phyloP scores from a whole-genome alignment of 345 rosid species.

The Eutrema japonicum region DNA sequence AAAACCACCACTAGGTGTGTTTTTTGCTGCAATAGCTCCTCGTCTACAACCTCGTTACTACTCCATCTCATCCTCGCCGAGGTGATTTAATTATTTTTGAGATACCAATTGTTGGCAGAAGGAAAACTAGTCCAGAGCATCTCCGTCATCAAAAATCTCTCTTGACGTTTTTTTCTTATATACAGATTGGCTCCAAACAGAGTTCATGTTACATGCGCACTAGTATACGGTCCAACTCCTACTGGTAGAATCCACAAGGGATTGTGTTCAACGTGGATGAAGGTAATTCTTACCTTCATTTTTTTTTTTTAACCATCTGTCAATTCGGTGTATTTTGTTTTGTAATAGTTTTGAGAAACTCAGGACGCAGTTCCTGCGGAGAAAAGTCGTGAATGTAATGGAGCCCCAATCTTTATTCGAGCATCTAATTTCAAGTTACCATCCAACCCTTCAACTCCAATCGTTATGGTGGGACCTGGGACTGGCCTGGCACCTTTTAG shows the following conservation, averaged over 20 bases:
- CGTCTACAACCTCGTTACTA: constrained; percentile 91
- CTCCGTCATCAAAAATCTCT: background rate
- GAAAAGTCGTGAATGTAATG: constrained; percentile 61
- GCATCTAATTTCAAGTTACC: constrained; percentile 71
- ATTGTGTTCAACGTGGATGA: constrained; percentile 98
- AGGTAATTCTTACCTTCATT: constrained; percentile 48
- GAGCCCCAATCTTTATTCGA: constrained; percentile 66
- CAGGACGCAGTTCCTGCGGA: constrained; percentile 64
- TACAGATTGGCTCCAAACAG: constrained; percentile 68
- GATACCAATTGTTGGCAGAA: constrained; percentile 2
- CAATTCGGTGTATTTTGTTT: constrained; percentile 2
- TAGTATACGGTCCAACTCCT: constrained; percentile 83
- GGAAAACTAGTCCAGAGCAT: constrained; percentile 7
- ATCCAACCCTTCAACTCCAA: constrained; percentile 52
- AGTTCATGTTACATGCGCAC: constrained; percentile 92
- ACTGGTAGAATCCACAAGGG: constrained; percentile 89
- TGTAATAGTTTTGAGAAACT: constrained; percentile 28
- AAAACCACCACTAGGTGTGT: constrained; percentile 89
- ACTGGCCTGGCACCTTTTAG: constrained; percentile 82
- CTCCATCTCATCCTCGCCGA: constrained; percentile 97
- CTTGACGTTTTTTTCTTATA: background rate
- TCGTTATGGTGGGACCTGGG: constrained; percentile 74
- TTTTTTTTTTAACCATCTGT: background rate
- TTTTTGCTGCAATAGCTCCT: constrained; percentile 90
- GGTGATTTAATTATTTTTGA: constrained; percentile 45